Conservation (phyloP, 1,284 basidiomycete genomes). For the Coniferiporia weirii region DNA sequence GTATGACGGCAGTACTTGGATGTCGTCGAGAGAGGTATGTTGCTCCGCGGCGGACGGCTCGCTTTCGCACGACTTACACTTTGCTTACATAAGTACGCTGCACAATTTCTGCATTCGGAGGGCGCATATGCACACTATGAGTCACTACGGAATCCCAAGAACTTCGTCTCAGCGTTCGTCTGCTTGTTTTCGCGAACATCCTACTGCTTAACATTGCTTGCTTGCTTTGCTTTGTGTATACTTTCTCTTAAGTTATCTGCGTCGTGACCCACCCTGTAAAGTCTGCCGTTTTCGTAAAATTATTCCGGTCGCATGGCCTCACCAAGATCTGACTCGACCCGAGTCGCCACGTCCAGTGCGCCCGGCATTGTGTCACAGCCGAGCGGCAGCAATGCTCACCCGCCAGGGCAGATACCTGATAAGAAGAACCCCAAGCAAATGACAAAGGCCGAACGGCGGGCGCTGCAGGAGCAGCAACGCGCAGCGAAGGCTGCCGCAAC, state of each 20-base stretch:
- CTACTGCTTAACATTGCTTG: too few relatives aligned
- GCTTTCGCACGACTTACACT: not conserved
- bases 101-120: not conserved
- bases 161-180: not conserved
- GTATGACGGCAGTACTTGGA: too few relatives aligned
- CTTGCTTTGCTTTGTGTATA: not conserved
- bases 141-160: not conserved
- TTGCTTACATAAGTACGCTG: not conserved
- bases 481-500: constrained; percentile 56
- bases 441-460: constrained; percentile 77
- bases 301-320: constrained; percentile 3
- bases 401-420: constrained; percentile 27
- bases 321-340: not conserved
- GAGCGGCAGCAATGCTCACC: constrained; percentile 25
- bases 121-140: not conserved
- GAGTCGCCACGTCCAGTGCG: not conserved
- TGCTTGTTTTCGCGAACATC: too few relatives aligned
- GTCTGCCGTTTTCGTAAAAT: not conserved
- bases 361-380: constrained; percentile 23
- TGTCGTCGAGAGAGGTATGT: not conserved
- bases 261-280: not conserved
- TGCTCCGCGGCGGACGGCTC: too few relatives aligned
- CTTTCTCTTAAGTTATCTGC: not conserved
- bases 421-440: constrained; percentile 59
- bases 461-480: constrained; percentile 73